These are phyloP conservation scores for Phytophthora parvispora DNA, from an alignment of 352 stramenopile genomes.

Conservation along the genomic window DNA sequence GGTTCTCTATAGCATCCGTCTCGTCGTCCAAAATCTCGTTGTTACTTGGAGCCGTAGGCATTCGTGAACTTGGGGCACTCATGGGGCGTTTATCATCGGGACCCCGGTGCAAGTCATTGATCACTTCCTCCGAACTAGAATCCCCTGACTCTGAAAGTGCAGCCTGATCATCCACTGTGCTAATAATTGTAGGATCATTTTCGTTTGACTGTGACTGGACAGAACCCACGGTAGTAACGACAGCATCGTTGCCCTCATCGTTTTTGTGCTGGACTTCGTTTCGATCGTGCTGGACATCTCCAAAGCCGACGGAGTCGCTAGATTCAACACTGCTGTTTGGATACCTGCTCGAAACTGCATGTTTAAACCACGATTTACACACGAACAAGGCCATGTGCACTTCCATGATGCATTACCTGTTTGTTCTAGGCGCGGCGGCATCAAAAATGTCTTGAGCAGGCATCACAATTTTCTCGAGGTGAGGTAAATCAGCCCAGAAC, in stretches of 20 bases:
- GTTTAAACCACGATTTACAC: neutral
- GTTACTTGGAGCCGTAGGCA: neutral
- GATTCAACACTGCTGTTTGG: conserved; percentile 1
- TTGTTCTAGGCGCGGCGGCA: neutral
- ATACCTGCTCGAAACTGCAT: conserved; percentile 1
- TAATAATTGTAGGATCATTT: conserved; percentile 1
- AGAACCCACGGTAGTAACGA: neutral
- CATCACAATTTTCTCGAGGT: conserved; percentile 47
- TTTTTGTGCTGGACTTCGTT: conserved; percentile 2
- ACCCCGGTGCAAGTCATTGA: neutral
- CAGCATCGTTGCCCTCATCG: neutral
- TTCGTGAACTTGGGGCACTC: conserved; percentile 11
- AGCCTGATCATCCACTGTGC: neutral
- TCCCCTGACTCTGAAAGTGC: neutral
- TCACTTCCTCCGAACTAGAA: conserved; percentile 1
- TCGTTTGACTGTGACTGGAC: neutral
- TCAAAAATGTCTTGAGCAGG: conserved; percentile 77
- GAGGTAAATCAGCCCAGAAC: conserved; percentile 61
- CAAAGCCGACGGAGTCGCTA: neutral
- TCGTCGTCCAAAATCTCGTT: conserved; percentile 8
- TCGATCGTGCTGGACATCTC: neutral
- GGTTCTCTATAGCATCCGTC: neutral
- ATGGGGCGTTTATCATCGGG: conserved; percentile 14
- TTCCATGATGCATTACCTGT: neutral
- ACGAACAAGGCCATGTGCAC: neutral